Evolutionary conservation across 768 basidiomycete species (phyloP).

Genomic region (Boletus insuetus): DNA sequence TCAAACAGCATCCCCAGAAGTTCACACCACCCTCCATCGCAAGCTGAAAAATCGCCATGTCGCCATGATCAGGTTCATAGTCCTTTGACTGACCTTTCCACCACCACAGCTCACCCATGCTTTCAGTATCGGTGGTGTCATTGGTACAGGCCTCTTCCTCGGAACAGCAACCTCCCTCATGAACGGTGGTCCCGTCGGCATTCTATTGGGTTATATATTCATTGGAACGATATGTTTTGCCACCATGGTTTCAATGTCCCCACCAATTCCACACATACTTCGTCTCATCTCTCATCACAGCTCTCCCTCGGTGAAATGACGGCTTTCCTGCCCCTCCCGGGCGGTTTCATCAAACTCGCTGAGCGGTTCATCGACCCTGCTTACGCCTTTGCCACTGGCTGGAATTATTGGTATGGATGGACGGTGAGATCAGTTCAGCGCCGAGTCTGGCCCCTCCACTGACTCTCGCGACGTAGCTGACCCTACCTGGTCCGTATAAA

Average conservation of each 20-base stretch:
- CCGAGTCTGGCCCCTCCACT: constrained; percentile 4
- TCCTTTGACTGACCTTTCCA: not conserved
- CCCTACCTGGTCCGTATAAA: constrained; percentile 22
- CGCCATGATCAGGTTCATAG: constrained; percentile 34
- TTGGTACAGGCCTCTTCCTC: constrained; percentile 41
- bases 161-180: constrained; percentile 34
- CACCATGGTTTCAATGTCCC: constrained; percentile 33
- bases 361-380: constrained; percentile 48
- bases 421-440: constrained; percentile 6
- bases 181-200: constrained; percentile 46
- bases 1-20: not conserved
- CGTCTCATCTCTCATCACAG: constrained; percentile 10
- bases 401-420: constrained; percentile 44
- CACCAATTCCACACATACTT: not conserved
- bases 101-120: not conserved
- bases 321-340: constrained; percentile 42
- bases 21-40: constrained; percentile 20
- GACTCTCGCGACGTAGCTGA: constrained; percentile 12
- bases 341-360: constrained; percentile 45
- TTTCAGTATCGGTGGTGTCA: constrained; percentile 36
- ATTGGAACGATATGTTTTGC: constrained; percentile 38
- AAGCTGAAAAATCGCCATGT: constrained; percentile 35
- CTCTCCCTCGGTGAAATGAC: constrained; percentile 45
- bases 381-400: constrained; percentile 42
- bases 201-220: constrained; percentile 41